Evolutionary conservation across 441 rosid species (phyloP).

Genomic region (Gossypium laxum): DNA sequence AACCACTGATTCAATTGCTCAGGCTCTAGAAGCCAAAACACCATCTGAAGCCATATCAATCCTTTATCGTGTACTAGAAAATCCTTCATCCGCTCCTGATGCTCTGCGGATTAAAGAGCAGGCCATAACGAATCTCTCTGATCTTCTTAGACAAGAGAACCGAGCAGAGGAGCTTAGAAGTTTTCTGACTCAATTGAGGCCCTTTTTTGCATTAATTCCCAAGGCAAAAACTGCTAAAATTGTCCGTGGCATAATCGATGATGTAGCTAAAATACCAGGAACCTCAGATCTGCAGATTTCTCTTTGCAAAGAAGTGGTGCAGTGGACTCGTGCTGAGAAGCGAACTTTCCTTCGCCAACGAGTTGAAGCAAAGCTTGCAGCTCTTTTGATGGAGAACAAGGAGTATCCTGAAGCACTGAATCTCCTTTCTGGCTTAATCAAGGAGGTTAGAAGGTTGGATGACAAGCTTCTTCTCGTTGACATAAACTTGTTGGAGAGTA

Average conservation of each 20-base stretch:
- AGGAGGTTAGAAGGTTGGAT: slow-evolving; percentile 85
- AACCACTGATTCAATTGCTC: slow-evolving; percentile 56
- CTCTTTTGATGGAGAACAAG: slow-evolving; percentile 78
- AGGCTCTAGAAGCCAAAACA: slow-evolving; percentile 58
- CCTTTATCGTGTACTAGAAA: slow-evolving; percentile 57
- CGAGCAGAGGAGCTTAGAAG: slow-evolving; percentile 68
- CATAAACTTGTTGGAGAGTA: slow-evolving; percentile 81
- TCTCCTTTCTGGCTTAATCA: slow-evolving; percentile 55
- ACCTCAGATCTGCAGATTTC: slow-evolving; percentile 79
- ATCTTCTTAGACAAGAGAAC: slow-evolving; percentile 67
- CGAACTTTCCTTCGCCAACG: slow-evolving; percentile 86
- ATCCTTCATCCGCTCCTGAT: slow-evolving; percentile 76
- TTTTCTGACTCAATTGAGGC: slow-evolving; percentile 66
- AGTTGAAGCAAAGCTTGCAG: slow-evolving; percentile 89
- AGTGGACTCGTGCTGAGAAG: slow-evolving; percentile 85
- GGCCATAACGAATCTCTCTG: slow-evolving; percentile 67
- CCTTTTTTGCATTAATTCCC: slow-evolving; percentile 72
- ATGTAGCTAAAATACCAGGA: slow-evolving; percentile 81
- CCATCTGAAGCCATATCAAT: slow-evolving; percentile 59
- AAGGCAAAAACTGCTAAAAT: slow-evolving; percentile 93
- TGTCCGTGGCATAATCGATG: slow-evolving; percentile 68
- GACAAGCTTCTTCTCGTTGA: slow-evolving; percentile 90
- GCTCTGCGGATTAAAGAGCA: slow-evolving; percentile 68
- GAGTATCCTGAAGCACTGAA: slow-evolving; percentile 64
- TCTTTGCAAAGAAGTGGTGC: slow-evolving; percentile 85